A percentile compares a stretch with the other conserved stretches of the same genome.
Conservation (phyloP, 2,329 filamentous ascomycete genomes). For the Colletotrichum falcatum region DNA sequence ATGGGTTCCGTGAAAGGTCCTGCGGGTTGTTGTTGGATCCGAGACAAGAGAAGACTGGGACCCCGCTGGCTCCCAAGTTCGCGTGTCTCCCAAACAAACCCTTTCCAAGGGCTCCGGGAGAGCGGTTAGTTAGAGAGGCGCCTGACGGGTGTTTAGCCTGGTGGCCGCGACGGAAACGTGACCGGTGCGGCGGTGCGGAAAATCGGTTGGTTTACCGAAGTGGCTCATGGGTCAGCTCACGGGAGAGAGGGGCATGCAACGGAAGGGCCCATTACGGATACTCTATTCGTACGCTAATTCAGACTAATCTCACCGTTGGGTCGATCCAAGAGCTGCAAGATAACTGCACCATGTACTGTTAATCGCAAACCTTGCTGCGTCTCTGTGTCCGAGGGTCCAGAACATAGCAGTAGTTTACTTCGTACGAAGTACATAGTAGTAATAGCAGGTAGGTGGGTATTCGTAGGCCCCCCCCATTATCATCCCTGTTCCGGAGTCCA, state of each 20-base stretch:
- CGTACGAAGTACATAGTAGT: too few relatives aligned
- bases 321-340: conserved; percentile 1
- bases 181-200: conserved; percentile 22
- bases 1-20: conserved; percentile 39
- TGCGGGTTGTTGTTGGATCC: conserved; percentile 28
- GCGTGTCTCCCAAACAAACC: background rate
- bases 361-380: background rate
- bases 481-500: conserved; percentile 12
- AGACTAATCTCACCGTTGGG: conserved; percentile 1
- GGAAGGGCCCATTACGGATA: background rate
- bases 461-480: too few relatives aligned
- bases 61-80: background rate
- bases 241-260: background rate
- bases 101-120: conserved; percentile 19
- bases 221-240: background rate
- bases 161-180: conserved; percentile 15
- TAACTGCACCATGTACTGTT: background rate
- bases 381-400: conserved; percentile 5
- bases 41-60: too few relatives aligned
- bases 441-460: too few relatives aligned
- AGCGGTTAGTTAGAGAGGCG: conserved; percentile 35
- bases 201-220: conserved; percentile 27
- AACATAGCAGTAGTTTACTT: too few relatives aligned
- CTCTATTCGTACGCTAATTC: background rate
- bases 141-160: background rate